Evolutionary conservation across 2,329 filamentous ascomycete genomes (phyloP), one percentile per base, ranked within the genome.

Genomic region (Xylariaceae sp.): DNA sequence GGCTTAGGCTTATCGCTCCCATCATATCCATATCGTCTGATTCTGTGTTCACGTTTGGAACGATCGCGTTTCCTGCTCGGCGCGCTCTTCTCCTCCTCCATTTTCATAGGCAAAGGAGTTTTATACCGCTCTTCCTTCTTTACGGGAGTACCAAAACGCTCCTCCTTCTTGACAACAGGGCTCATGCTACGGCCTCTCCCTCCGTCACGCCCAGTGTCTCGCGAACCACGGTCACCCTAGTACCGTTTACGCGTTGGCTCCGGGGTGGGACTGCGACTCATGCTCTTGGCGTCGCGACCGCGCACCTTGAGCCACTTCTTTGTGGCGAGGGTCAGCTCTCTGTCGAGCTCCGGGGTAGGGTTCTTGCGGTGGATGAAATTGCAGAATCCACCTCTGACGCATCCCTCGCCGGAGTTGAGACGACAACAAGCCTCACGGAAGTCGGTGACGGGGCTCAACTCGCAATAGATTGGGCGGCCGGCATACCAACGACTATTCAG

Each of bases 341-440:
- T 76, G 55, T 99, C 94, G 61, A 99, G 75, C 73, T 97, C 92
- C 11, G 89, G 77, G 60, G 81, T 83, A 4, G 94, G 94, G 68
- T 97, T 94, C 77, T 99, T 99, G 66, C 94, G 83, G 70, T 99
- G 94, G 58, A 99, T 99, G 71, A 99, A 99, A 71, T 99, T 99
- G 80, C 94, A 99, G 76, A 97, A 97, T 31, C 94, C 94, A 55
- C 91, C 94, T 58, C 94, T 81, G 39, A 96, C 90, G 71, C 94
- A 99, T 40, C 94, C 94, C 71, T 97, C 94, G 55, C 94, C 94
- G 36, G 82, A 88, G 66, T 99, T 99, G 22, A 97, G 78, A 47
- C 94, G 82, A 73, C 94, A 99, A 70, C 94, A 99, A 15, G 94
- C 94, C 76, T 99, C 94, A 68, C 94, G 82, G 72, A 99, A 99